A percentile compares a stretch with the other conserved stretches of the same genome.
These are phyloP conservation scores for Clonostachys byssicola DNA, from an alignment of 2,329 filamentous ascomycete species.

Conservation along the genomic window DNA sequence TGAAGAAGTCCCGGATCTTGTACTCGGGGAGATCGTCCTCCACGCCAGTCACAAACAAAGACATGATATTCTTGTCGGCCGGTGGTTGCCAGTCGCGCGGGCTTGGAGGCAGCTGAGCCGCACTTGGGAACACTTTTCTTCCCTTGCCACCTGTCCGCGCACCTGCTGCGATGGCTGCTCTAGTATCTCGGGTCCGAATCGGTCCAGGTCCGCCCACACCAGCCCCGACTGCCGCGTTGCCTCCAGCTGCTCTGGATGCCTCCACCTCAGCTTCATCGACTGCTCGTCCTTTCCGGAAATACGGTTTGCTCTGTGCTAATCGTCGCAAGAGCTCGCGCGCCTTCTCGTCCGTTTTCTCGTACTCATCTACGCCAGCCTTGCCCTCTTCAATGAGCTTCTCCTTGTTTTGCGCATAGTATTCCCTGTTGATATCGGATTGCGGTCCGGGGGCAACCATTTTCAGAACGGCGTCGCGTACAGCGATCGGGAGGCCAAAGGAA, in stretches of 20 bases:
- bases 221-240: constrained; percentile 46
- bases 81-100: constrained; percentile 86
- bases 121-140: constrained; percentile 61
- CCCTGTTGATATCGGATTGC: constrained; percentile 86
- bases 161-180: constrained; percentile 44
- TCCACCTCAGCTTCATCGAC: constrained; percentile 54
- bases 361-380: constrained; percentile 77
- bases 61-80: constrained; percentile 79
- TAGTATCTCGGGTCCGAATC: constrained; percentile 69
- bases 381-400: constrained; percentile 94
- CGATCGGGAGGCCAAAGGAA: constrained; percentile 90
- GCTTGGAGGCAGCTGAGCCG: constrained; percentile 71
- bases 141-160: constrained; percentile 38
- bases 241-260: constrained; percentile 22
- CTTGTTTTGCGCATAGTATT: constrained; percentile 97
- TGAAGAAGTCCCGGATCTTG: constrained; percentile 87
- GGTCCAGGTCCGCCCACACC: constrained; percentile 66
- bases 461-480: constrained; percentile 89
- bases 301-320: constrained; percentile 88
- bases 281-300: constrained; percentile 82
- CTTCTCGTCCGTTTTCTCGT: constrained; percentile 97
- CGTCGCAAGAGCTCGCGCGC: constrained; percentile 81
- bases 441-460: constrained; percentile 98
- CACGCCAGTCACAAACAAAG: constrained; percentile 89
- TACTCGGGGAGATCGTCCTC: constrained; percentile 95